A percentile compares a stretch with the other conserved stretches of the same genome.
Conservation (phyloP, 1,139 yeast species). For the Yamadazyma taylorii region DNA sequence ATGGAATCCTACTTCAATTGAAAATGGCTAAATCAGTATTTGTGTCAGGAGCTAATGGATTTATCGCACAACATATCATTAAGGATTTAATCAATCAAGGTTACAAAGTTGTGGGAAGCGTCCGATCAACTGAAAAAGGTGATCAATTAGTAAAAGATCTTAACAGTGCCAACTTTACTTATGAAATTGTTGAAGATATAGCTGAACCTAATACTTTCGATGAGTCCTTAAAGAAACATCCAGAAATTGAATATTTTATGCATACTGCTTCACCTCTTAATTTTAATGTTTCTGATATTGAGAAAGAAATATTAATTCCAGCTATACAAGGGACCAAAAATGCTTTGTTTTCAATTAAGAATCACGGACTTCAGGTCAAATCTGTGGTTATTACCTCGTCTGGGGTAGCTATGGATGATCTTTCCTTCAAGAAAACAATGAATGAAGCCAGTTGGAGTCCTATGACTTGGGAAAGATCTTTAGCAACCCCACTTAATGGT, state of each 20-base stretch:
- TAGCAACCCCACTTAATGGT: conserved; percentile 21
- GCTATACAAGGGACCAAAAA: conserved; percentile 24
- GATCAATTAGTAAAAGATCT: conserved; percentile 37
- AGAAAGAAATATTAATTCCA: conserved; percentile 20
- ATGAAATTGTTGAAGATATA: conserved; percentile 54
- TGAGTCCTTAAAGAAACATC: conserved; percentile 44
- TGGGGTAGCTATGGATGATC: conserved; percentile 11
- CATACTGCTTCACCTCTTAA: conserved; percentile 44
- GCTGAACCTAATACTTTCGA: conserved; percentile 53
- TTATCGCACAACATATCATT: conserved; percentile 35
- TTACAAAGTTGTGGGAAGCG: conserved; percentile 59
- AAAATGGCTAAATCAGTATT: too few species aligned
- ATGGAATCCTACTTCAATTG: too few species aligned
- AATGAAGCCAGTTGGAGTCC: conserved; percentile 42
- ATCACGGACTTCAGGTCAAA: conserved; percentile 24
- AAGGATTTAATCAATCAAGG: conserved; percentile 32
- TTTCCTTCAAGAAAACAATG: conserved; percentile 4
- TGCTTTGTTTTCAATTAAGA: conserved; percentile 22
- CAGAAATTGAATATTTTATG: conserved; percentile 51
- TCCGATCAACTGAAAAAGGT: conserved; percentile 54
- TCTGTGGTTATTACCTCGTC: conserved; percentile 30
- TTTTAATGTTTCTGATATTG: conserved; percentile 16
- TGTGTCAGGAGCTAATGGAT: conserved; percentile 40
- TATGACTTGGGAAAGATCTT: conserved; percentile 34
- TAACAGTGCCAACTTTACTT: conserved; percentile 27